Evolutionary conservation across 2,329 filamentous ascomycete genomes (phyloP).

Genomic region (Botryotinia convoluta): DNA sequence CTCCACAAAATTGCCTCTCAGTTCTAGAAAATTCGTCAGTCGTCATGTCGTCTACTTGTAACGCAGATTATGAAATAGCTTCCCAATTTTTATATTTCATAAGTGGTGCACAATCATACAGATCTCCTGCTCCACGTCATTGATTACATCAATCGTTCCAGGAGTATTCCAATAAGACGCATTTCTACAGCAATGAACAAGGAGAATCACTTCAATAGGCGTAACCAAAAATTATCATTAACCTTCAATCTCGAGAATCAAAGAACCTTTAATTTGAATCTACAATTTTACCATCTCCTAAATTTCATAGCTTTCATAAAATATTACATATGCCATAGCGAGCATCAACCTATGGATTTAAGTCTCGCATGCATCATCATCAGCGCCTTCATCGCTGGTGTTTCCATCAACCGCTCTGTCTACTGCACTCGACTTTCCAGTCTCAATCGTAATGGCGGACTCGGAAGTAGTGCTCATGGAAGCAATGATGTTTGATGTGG

Average conservation of each 20-base stretch:
- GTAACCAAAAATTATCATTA: not conserved
- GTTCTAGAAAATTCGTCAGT: too few relatives aligned
- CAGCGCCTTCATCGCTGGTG: not conserved
- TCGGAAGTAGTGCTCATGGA: too few relatives aligned
- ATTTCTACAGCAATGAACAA: fast-evolving
- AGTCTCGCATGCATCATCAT: not conserved
- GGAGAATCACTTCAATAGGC: not conserved
- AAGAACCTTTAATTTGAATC: not conserved
- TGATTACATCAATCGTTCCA: too few relatives aligned
- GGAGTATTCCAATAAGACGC: too few relatives aligned
- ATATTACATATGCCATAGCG: not conserved
- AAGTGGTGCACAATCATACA: too few relatives aligned
- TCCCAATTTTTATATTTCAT: too few relatives aligned
- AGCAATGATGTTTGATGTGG: not conserved
- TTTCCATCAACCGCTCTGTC: not conserved
- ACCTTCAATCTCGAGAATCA: not conserved
- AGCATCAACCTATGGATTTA: not conserved
- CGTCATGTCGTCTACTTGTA: too few relatives aligned
- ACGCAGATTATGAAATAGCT: too few relatives aligned
- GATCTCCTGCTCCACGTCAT: too few relatives aligned
- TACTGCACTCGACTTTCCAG: not conserved
- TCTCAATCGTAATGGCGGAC: not conserved
- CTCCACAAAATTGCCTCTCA: too few relatives aligned
- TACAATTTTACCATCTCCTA: not conserved
- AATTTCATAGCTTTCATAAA: not conserved